Base-by-base conservation (phyloP, 2,329 filamentous ascomycete genomes). In the Neopestalotiopsis sp. region DNA sequence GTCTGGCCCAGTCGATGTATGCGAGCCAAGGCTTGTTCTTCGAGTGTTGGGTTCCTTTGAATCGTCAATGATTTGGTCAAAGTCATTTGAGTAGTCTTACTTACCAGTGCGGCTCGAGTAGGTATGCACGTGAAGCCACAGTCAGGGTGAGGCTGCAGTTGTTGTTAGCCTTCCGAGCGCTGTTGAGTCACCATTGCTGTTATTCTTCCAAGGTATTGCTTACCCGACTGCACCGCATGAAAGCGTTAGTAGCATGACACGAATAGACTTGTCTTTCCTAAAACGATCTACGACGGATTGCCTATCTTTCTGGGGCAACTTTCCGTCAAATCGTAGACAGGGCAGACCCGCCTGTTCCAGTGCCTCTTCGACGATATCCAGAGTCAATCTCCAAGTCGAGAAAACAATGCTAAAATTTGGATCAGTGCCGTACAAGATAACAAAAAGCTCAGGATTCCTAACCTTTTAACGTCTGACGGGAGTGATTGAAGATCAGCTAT, bases 171-270 rank as follows among this genome's bases (percentile, higher is more conserved):
- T 28, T 5, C n/a, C n/a, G n/a, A n/a, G n/a, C n/a, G n/a, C n/a
- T n/a, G n/a, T n/a, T n/a, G n/a, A n/a, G n/a, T n/a, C n/a, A n/a
- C n/a, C n/a, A n/a, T n/a, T n/a, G n/a, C n/a, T n/a, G n/a, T n/a
- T n/a, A n/a, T n/a, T n/a, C 24, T 24, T n/a, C 3, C 20, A 60
- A 7, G 24, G 12, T 20, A 12, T 30, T 24, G 66, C 81, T 75
- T 73, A 85, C 84, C 86, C 85, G 28, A 84, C 82, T n/a, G 84
- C 84, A 45, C 84, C 86, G 66, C 86, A 88, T 0, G 82, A 81
- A 0, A 87, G 74, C 0, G 85, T 86, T 1, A 88, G 73, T 0
- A 88, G 77, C 66, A 86, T 79, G 3, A 88, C 82, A 0, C 76
- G 75, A 4, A 84, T 72, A 0, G 56, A 66, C 4, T n/a, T 52